Percentiles rank a stretch among this genome's conserved stretches.
Evolutionary conservation across 139 green algal species (phyloP).

Genomic region (Haematococcus sp.): DNA sequence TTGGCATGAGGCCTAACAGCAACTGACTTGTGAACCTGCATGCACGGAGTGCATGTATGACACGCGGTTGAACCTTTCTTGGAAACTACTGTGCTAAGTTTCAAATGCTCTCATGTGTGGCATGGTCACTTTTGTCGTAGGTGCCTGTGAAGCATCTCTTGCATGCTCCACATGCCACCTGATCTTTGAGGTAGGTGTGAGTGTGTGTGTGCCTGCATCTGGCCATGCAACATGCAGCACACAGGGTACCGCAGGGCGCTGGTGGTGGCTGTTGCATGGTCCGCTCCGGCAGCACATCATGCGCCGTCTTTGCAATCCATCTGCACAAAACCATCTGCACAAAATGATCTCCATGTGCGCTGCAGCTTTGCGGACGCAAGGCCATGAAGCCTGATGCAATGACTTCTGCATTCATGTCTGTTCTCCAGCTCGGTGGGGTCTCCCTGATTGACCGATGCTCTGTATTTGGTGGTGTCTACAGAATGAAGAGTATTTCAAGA

Average conservation of each 20-base stretch:
- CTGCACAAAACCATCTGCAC: too few species aligned
- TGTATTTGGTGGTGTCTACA: too few species aligned
- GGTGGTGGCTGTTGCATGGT: too few species aligned
- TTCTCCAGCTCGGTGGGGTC: background rate
- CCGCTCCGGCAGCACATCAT: too few species aligned
- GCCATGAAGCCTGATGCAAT: background rate
- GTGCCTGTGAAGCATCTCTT: constrained; percentile 94
- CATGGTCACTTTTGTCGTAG: constrained; percentile 37
- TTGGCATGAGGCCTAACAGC: too few species aligned
- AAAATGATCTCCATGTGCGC: background rate
- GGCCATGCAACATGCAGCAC: constrained; percentile 2
- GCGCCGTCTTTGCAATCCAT: too few species aligned
- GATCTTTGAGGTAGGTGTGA: constrained; percentile 71
- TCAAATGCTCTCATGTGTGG: background rate
- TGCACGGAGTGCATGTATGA: too few species aligned
- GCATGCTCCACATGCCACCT: constrained; percentile 99
- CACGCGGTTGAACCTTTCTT: too few species aligned
- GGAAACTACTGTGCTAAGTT: too few species aligned
- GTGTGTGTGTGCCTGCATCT: background rate
- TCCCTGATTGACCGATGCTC: background rate
- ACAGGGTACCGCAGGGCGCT: too few species aligned
- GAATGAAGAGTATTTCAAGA: constrained; percentile 83
- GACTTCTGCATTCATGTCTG: background rate
- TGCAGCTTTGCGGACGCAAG: too few species aligned
- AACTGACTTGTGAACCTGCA: too few species aligned